Base-by-base conservation (phyloP, 1,284 basidiomycete species). In the Trametes hirsuta region DNA sequence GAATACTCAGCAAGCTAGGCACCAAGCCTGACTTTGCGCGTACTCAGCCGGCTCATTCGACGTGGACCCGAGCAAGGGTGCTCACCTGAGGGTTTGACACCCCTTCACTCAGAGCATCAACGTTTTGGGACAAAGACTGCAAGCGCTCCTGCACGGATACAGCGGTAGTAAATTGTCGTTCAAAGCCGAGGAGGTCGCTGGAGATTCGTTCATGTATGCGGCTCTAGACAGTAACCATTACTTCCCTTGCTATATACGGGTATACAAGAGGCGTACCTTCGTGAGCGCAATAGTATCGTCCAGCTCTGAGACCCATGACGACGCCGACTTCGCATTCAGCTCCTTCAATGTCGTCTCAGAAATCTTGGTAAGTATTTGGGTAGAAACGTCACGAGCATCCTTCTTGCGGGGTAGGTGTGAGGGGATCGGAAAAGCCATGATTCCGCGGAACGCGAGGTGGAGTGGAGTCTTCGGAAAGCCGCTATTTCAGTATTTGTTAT, bases 341-440 rank as follows among this genome's bases (percentile, higher is more conserved):
- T 84, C 77, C 63, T 84, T 77, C 58, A 76, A 73, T 4, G 83
- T 82, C 6, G 84, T 83, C 37, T 84, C 79, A 61, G 89, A 87
- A 48, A 93, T 80, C 71, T 85, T 88, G 46, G 82, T 79, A 46
- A 93, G 79, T 35, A 93, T 84, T 58, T 79, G 79, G 0, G 88
- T 88, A 15, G 88, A 86, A 9, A 86, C 81, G 74, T 90, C 88
- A 66, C 84, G 81, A 40, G 79, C 76, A 64, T 75, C 69, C 55
- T 78, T 72, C 61, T 74, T 75, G 50, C 85, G 83, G 25, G 89
- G 88, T 44, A 91, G 78, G 74, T 91, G 88, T 15, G 83, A 72
- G 61, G 88, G 89, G 62, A 90, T 68, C 55, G 84, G 83, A 72
- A 91, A 90, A 39, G 89, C 85, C 89, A 92, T 92, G 66, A 34